These are phyloP conservation scores for Penicillium polonicum DNA, from an alignment of 2,329 filamentous ascomycete genomes.

Conservation along the genomic window DNA sequence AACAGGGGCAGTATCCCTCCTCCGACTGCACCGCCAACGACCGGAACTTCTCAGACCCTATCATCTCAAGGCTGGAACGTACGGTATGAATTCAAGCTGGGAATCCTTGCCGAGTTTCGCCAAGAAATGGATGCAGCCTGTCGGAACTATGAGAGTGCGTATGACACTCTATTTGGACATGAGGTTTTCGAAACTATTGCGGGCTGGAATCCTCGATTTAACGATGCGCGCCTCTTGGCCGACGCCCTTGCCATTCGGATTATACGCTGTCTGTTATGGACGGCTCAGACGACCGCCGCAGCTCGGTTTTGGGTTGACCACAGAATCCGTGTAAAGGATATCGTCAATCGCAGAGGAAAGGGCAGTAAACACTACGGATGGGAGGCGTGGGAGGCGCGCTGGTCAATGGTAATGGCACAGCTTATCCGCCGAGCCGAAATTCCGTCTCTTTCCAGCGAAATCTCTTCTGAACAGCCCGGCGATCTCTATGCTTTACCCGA, in stretches of 20 bases:
- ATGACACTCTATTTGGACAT: constrained; percentile 75
- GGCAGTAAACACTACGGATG: constrained; percentile 89
- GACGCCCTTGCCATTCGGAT: constrained; percentile 79
- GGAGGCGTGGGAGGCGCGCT: constrained; percentile 86
- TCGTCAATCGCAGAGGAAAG: constrained; percentile 79
- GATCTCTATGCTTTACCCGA: constrained; percentile 46
- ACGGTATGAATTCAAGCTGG: constrained; percentile 91
- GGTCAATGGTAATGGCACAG: constrained; percentile 62
- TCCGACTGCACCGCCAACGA: constrained; percentile 78
- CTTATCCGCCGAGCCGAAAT: constrained; percentile 55
- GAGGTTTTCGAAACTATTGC: constrained; percentile 87
- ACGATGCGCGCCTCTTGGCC: constrained; percentile 84
- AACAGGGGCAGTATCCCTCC: constrained; percentile 74
- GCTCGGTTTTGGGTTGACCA: constrained; percentile 79
- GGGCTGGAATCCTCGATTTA: constrained; percentile 86
- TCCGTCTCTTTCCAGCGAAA: constrained; percentile 42
- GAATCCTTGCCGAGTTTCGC: constrained; percentile 85
- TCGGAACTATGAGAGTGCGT: constrained; percentile 81
- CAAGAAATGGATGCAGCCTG: constrained; percentile 87
- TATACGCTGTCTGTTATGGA: constrained; percentile 79
- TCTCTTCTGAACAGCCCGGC: constrained; percentile 22
- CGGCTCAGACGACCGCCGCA: constrained; percentile 73
- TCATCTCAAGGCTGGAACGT: constrained; percentile 86
- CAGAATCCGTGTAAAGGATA: constrained; percentile 68
- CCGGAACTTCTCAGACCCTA: constrained; percentile 80